These are phyloP conservation scores for Rhodotorula sp. DNA, from an alignment of 1,284 basidiomycete species.

Conservation along the genomic window DNA sequence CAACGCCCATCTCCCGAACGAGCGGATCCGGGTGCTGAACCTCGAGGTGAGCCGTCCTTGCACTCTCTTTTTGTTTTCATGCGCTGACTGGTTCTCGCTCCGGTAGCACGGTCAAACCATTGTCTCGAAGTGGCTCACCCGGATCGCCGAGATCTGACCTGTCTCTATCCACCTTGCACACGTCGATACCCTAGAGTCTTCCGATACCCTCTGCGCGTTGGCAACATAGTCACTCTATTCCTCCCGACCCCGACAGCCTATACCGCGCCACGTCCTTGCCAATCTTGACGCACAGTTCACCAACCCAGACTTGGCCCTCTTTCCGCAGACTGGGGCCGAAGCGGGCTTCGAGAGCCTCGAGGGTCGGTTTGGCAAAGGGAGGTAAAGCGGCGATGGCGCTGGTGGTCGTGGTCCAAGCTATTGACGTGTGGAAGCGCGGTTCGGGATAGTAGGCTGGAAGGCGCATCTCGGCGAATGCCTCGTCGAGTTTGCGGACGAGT, in stretches of 20 bases:
- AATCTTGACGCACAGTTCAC: slow-evolving; percentile 30
- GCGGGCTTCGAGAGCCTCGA: slow-evolving; percentile 7
- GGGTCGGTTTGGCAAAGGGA: background rate
- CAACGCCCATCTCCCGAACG: slow-evolving; percentile 52
- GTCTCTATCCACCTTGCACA: background rate
- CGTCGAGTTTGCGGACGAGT: slow-evolving; percentile 58
- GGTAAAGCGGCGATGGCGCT: background rate
- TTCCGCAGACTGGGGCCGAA: slow-evolving; percentile 13
- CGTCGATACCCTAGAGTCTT: background rate
- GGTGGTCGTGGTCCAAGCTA: slow-evolving; percentile 60
- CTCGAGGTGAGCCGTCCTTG: slow-evolving; percentile 45
- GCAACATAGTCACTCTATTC: background rate
- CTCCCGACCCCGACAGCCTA: background rate
- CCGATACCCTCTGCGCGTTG: background rate
- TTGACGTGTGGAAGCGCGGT: slow-evolving; percentile 74
- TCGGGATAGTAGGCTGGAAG: slow-evolving; percentile 69
- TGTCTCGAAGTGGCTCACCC: slow-evolving; percentile 21
- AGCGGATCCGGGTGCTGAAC: slow-evolving; percentile 52
- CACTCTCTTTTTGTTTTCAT: too few relatives aligned
- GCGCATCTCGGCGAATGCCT: slow-evolving; percentile 59
- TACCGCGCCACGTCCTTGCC: slow-evolving; percentile 23
- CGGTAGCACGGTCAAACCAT: slow-evolving; percentile 19
- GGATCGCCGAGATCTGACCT: background rate
- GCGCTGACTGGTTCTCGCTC: background rate
- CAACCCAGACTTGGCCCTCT: slow-evolving; percentile 29